Percentiles rank a stretch among this genome's conserved stretches.
Evolutionary conservation across 805 yeast species (phyloP).

Genomic region (Wickerhamiella azymoides): DNA sequence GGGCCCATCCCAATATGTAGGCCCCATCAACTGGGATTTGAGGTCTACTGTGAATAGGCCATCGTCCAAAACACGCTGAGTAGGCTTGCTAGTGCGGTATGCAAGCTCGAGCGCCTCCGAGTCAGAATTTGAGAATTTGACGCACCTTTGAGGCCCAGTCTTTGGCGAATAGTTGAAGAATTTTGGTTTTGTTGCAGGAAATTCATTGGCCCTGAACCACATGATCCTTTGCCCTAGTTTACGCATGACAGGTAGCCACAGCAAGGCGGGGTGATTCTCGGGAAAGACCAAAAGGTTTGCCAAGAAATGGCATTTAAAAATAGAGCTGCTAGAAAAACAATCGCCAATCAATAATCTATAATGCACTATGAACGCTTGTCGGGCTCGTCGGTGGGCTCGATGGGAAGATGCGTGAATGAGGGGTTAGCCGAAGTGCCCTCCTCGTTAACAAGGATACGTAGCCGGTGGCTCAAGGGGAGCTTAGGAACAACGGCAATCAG

Average conservation of each 20-base stretch:
- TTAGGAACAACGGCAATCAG: slow-evolving; percentile 83
- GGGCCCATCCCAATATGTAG: slow-evolving; percentile 86
- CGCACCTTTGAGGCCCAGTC: slow-evolving; percentile 39
- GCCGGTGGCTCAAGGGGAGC: slow-evolving; percentile 41
- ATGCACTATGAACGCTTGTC: neutral
- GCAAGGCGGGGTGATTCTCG: neutral
- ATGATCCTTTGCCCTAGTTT: slow-evolving; percentile 1
- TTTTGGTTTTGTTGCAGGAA: slow-evolving; percentile 55
- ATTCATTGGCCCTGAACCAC: slow-evolving; percentile 81
- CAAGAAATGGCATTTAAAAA: no score
- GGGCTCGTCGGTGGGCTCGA: slow-evolving; percentile 1
- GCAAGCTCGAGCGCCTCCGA: slow-evolving; percentile 44
- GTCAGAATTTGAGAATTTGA: slow-evolving; percentile 55
- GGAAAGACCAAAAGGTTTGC: neutral
- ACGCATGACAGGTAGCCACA: neutral
- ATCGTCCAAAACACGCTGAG: slow-evolving; percentile 66
- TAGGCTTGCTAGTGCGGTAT: slow-evolving; percentile 18
- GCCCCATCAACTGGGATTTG: slow-evolving; percentile 36
- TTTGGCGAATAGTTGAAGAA: slow-evolving; percentile 40
- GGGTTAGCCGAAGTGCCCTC: slow-evolving; percentile 13
- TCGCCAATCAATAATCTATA: neutral
- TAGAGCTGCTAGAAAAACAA: neutral
- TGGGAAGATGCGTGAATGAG: slow-evolving; percentile 8
- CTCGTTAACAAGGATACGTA: slow-evolving; percentile 22
- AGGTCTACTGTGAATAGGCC: slow-evolving; percentile 62